Evolutionary conservation across 768 basidiomycete species (phyloP).

Genomic region (Kwoniella sp.): DNA sequence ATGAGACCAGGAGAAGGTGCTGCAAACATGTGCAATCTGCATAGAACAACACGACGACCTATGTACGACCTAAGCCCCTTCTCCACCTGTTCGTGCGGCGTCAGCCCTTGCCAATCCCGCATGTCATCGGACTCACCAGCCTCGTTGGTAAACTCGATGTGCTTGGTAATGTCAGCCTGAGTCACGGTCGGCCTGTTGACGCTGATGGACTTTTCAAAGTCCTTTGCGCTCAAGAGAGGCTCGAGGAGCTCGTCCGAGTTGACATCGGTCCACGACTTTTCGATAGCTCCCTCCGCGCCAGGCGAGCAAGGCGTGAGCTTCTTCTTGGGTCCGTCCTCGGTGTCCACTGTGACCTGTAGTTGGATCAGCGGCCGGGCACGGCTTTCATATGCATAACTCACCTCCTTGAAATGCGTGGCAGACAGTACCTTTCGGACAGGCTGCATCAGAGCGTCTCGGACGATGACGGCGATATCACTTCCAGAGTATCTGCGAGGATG

Average conservation of each 20-base stretch:
- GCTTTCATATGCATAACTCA: too few species aligned
- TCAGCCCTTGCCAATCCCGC: background rate
- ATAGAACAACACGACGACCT: background rate
- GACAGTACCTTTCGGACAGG: conserved; percentile 92
- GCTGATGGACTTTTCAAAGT: conserved; percentile 76
- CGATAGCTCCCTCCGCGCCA: conserved; percentile 75
- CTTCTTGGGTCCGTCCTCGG: conserved; percentile 30
- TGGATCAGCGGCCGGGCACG: too few species aligned
- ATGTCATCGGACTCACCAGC: conserved; percentile 36
- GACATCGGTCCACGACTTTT: conserved; percentile 85
- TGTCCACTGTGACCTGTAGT: conserved; percentile 27
- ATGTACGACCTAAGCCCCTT: conserved; percentile 13
- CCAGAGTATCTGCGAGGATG: conserved; percentile 66
- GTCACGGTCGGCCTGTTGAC: conserved; percentile 83
- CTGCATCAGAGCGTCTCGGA: conserved; percentile 97
- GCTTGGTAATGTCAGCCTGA: conserved; percentile 71
- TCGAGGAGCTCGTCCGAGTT: conserved; percentile 85
- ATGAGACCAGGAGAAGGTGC: too few species aligned
- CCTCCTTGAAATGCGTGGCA: conserved; percentile 86
- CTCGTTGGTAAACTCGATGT: conserved; percentile 53
- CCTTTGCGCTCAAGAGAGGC: conserved; percentile 68
- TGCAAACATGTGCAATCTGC: conserved; percentile 9
- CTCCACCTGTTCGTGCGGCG: conserved; percentile 10
- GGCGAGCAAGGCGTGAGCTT: conserved; percentile 96
- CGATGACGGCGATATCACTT: conserved; percentile 88